Conservation (phyloP, 441 rosid genomes). For the Kokia cookei region DNA sequence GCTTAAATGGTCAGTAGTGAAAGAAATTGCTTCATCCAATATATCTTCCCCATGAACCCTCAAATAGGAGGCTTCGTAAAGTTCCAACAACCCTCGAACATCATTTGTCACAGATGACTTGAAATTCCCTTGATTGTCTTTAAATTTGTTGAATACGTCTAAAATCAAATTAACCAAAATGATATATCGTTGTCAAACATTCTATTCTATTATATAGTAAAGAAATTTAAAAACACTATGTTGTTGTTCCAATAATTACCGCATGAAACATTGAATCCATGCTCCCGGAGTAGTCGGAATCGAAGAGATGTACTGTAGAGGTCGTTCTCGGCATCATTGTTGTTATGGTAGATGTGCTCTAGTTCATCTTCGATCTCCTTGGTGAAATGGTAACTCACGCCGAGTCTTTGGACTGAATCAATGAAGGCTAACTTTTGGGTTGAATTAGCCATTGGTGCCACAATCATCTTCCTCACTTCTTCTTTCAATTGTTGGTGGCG, state of each 20-base stretch:
- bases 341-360: background rate
- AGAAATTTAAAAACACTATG: background rate
- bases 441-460: too few species aligned
- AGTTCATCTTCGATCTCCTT: background rate
- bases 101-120: background rate
- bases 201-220: background rate
- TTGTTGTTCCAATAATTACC: background rate
- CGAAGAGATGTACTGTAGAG: background rate
- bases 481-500: too few species aligned
- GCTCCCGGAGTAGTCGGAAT: background rate
- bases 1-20: background rate
- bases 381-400: background rate
- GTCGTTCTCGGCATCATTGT: background rate
- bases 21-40: slow-evolving; percentile 13
- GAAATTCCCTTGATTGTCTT: background rate
- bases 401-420: too few species aligned
- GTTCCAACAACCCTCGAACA: background rate
- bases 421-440: too few species aligned
- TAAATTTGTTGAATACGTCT: slow-evolving; percentile 7
- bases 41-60: slow-evolving; percentile 4
- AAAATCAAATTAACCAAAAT: background rate
- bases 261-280: background rate
- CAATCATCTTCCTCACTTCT: too few species aligned
- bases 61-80: slow-evolving; percentile 4
- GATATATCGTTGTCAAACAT: background rate